Base-by-base conservation (phyloP, 371 early-diverging fungal species). In the Dipsacomyces acuminosporus region DNA sequence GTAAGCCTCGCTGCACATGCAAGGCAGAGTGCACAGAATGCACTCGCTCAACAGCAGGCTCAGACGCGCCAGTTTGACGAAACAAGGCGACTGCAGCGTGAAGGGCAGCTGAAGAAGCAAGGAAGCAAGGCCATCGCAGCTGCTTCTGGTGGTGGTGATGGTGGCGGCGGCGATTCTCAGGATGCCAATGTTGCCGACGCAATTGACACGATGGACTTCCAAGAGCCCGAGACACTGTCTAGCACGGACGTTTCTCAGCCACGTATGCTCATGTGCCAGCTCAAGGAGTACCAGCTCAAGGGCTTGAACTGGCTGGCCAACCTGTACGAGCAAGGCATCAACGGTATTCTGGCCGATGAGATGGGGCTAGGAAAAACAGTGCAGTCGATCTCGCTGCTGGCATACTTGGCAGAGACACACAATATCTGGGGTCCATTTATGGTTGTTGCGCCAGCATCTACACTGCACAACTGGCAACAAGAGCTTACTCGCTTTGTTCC, bases 281-380 rank as follows among this genome's bases (percentile, higher is more conserved):
- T 98, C 13, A 94, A 93, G 66, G 83, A 86, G 36, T 95, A 99
- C 72, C 99, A 99, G 74, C 74, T 99, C 44, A 93, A 97, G 75
- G 99, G 99, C 19, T 80, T 99, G 21, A 95, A 94, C 71, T 99
- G 99, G 99, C 82, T 99, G 15, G 89, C 91, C 21, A 93, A 90
- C 69, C 73, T 97, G 66, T 95, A 95, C 63, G 93, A 96, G 53
- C 92, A 93, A 64, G 96, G 95, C 48, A 96, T 99, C 72, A 97
- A 96, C 73, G 94, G 98, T 49, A 96, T 99, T 64, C 76, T 97
- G 30, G 96, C 98, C 3, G 96, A 96, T 67, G 96, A 95, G 77
- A 95, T 94, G 94, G 87, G 94, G 45, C 74, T 94, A 20, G 94
- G 94, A 46, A 94, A 97, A 78, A 97, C 99, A 0, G 89, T 97